phyloP scores from a whole-genome alignment of 2,329 filamentous ascomycete species.

The Aspergillus tanneri region DNA sequence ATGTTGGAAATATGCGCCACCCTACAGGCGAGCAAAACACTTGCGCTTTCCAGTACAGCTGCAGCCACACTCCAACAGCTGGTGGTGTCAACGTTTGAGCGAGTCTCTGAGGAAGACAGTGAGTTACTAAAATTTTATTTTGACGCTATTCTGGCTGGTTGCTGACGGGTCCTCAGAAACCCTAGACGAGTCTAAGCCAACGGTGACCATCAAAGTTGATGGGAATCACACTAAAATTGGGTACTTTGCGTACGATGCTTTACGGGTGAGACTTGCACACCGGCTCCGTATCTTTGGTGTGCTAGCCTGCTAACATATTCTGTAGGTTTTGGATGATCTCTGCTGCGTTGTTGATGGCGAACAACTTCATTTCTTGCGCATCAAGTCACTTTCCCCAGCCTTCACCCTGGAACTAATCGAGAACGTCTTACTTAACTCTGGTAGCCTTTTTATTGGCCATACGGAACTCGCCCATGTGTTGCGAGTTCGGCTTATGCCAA shows the following conservation, averaged over 20 bases:
- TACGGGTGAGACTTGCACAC: constrained; percentile 54
- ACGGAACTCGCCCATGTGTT: constrained; percentile 78
- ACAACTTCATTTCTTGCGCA: constrained; percentile 75
- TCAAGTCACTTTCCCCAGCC: constrained; percentile 73
- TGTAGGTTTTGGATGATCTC: constrained; percentile 79
- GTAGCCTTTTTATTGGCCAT: constrained; percentile 73
- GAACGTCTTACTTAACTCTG: constrained; percentile 81
- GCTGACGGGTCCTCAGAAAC: constrained; percentile 21
- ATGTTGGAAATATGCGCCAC: constrained; percentile 89
- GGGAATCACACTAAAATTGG: constrained; percentile 66
- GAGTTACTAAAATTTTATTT: constrained; percentile 33
- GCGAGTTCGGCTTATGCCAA: constrained; percentile 74
- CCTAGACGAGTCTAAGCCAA: constrained; percentile 52
- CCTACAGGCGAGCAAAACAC: constrained; percentile 86
- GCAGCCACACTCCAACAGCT: constrained; percentile 95
- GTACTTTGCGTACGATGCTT: constrained; percentile 80
- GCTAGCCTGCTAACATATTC: constrained; percentile 16
- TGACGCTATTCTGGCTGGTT: neutral
- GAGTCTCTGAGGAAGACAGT: constrained; percentile 80
- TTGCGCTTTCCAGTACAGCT: constrained; percentile 91
- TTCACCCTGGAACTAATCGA: constrained; percentile 92
- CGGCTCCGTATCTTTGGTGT: neutral
- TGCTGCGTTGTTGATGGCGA: constrained; percentile 84
- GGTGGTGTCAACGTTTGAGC: constrained; percentile 89
- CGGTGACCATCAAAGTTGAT: constrained; percentile 66